A percentile compares a stretch with the other conserved stretches of the same genome.
Conservation (phyloP, 2,329 filamentous ascomycete species). For the Aspergillus proliferans region DNA sequence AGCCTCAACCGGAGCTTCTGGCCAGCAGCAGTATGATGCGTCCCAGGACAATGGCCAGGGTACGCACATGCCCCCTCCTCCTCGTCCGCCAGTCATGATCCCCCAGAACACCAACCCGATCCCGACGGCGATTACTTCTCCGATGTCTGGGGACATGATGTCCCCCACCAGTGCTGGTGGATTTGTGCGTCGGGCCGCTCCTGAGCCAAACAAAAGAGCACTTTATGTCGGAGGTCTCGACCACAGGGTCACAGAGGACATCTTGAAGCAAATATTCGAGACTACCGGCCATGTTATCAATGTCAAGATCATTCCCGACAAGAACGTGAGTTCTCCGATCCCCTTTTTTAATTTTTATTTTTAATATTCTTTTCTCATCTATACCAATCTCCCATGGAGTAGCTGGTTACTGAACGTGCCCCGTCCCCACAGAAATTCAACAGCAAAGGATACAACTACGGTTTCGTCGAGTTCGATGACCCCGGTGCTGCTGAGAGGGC, state of each 20-base stretch:
- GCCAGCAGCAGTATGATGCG: conserved; percentile 60
- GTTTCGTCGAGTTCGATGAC: conserved; percentile 98
- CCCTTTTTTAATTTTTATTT: conserved; percentile 1
- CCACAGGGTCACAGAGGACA: conserved; percentile 90
- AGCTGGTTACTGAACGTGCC: too few species aligned
- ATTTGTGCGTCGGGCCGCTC: conserved; percentile 81
- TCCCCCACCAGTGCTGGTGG: conserved; percentile 77
- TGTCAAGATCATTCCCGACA: conserved; percentile 99
- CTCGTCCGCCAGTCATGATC: conserved; percentile 76
- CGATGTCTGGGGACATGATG: conserved; percentile 71
- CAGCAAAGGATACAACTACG: conserved; percentile 97
- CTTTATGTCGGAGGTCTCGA: conserved; percentile 94
- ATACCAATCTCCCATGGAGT: too few species aligned
- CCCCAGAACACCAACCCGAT: conserved; percentile 95
- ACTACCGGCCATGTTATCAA: conserved; percentile 97
- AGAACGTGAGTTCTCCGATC: conserved; percentile 68
- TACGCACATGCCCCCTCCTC: conserved; percentile 81
- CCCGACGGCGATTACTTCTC: conserved; percentile 84
- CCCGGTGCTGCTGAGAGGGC: conserved; percentile 92
- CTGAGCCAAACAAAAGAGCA: conserved; percentile 97
- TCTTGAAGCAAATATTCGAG: conserved; percentile 96
- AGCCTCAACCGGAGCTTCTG: conserved; percentile 63
- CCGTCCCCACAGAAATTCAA: conserved; percentile 41
- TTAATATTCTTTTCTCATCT: conserved; percentile 1
- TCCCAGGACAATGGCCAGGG: conserved; percentile 63